phyloP scores from a whole-genome alignment of 1,139 yeast species.

The Sugiyamaella pinicola region DNA sequence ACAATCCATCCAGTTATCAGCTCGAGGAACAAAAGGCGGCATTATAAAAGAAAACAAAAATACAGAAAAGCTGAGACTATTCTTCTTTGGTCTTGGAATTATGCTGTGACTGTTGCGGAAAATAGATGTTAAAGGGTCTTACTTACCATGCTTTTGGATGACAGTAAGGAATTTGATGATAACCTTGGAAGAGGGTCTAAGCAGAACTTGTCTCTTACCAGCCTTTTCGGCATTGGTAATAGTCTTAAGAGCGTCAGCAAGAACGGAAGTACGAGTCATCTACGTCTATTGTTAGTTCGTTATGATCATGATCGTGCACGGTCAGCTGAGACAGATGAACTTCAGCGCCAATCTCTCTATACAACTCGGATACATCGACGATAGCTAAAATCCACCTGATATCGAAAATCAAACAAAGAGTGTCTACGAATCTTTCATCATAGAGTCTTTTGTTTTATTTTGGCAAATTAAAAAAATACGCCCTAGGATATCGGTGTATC shows the following conservation, averaged over 20 bases:
- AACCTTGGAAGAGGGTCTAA: constrained; percentile 99
- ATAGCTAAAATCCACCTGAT: constrained; percentile 6
- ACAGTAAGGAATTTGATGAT: constrained; percentile 95
- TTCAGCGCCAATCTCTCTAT: background rate
- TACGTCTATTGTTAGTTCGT: constrained; percentile 22
- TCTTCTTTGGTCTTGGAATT: background rate
- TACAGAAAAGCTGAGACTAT: no score
- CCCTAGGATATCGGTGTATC: constrained; percentile 23
- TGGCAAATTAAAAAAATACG: constrained; percentile 3
- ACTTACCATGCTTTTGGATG: constrained; percentile 93
- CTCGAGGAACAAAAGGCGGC: constrained; percentile 29
- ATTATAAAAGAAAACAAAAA: background rate
- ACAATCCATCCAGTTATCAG: constrained; percentile 98
- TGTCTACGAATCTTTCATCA: constrained; percentile 15
- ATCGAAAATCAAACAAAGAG: constrained; percentile 8
- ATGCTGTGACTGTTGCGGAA: background rate
- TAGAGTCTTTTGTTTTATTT: constrained; percentile 14
- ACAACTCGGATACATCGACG: background rate
- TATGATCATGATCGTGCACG: no score
- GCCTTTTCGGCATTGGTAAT: constrained; percentile 99
- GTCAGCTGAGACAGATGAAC: no score
- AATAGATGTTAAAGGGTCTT: background rate
- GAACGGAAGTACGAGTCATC: constrained; percentile 98
- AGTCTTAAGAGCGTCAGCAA: constrained; percentile 98
- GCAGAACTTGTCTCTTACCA: constrained; percentile 98